phyloP scores from a whole-genome alignment of 2,329 filamentous ascomycete genomes.

The Claviceps sp. region DNA sequence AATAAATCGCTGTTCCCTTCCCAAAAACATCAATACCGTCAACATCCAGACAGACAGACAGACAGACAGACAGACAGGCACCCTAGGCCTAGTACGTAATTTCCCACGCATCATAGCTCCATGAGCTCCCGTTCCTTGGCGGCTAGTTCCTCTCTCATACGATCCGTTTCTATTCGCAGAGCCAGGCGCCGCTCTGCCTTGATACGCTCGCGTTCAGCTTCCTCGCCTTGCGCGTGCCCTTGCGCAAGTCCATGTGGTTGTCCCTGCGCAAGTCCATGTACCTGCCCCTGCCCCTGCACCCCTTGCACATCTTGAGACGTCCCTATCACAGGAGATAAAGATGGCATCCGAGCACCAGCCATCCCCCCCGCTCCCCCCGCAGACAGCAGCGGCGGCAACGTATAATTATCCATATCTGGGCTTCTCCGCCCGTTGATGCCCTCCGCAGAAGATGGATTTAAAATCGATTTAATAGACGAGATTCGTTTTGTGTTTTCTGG shows the following conservation, averaged over 20 bases:
- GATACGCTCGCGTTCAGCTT: conserved; percentile 31
- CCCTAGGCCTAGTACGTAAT: not conserved
- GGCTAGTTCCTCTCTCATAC: conserved; percentile 58
- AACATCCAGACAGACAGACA: too few relatives aligned
- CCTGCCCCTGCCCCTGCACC: not conserved
- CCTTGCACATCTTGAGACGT: conserved; percentile 3
- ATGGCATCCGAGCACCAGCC: conserved; percentile 5
- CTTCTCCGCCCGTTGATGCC: conserved; percentile 16
- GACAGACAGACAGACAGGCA: not conserved
- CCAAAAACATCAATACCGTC: too few relatives aligned
- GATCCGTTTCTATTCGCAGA: conserved; percentile 59
- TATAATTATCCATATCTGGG: conserved; percentile 24
- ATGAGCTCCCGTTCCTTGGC: conserved; percentile 60
- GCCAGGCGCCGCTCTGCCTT: conserved; percentile 51
- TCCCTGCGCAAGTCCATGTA: too few relatives aligned
- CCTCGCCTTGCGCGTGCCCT: conserved; percentile 14
- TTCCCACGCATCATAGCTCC: conserved; percentile 17
- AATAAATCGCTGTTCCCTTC: too few relatives aligned
- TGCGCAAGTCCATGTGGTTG: too few relatives aligned
- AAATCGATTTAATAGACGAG: conserved; percentile 62
- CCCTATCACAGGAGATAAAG: conserved; percentile 14
- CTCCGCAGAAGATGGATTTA: conserved; percentile 42
- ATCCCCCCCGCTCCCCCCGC: conserved; percentile 22
- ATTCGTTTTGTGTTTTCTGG: conserved; percentile 45
- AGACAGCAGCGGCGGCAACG: conserved; percentile 29